Conservation (phyloP, 805 yeast species). For the Ogataea zsoltii region DNA sequence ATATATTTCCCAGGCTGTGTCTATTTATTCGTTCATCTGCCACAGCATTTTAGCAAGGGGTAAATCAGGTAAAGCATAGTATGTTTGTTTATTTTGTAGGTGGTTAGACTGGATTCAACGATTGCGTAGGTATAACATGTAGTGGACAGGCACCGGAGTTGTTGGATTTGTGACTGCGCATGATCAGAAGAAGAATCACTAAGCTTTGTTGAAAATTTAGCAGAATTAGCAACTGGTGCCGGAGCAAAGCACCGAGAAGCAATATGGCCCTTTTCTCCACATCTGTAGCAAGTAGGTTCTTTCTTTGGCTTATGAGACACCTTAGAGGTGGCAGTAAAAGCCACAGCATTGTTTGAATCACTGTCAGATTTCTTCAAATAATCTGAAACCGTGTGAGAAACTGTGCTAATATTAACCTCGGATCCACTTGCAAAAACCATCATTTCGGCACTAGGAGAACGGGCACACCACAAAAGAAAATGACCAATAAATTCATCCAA, state of each 20-base stretch:
- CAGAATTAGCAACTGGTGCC: background rate
- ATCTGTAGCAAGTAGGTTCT: background rate
- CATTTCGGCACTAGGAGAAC: background rate
- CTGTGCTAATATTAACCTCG: background rate
- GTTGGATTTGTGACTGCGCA: too few species aligned
- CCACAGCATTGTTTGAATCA: background rate
- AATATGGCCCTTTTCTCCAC: background rate
- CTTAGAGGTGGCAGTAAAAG: background rate
- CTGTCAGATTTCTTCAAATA: background rate
- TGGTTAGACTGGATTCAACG: too few species aligned
- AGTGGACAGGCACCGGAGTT: too few species aligned
- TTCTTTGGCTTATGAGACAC: background rate
- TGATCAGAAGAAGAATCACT: too few species aligned
- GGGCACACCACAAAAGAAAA: background rate
- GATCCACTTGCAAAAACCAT: conserved; percentile 4
- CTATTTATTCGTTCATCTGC: too few species aligned
- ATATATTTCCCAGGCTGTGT: too few species aligned
- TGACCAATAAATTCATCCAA: background rate
- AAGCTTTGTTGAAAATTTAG: too few species aligned
- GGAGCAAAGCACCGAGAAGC: background rate
- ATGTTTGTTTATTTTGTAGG: too few species aligned
- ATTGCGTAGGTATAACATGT: too few species aligned
- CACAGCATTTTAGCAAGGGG: too few species aligned
- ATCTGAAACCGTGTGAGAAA: background rate
- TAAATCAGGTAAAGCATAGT: too few species aligned